A percentile compares a stretch with the other conserved stretches of the same genome.
Evolutionary conservation across 1,284 basidiomycete genomes (phyloP).

Genomic region (Cutaneotrichosporon curvatum): DNA sequence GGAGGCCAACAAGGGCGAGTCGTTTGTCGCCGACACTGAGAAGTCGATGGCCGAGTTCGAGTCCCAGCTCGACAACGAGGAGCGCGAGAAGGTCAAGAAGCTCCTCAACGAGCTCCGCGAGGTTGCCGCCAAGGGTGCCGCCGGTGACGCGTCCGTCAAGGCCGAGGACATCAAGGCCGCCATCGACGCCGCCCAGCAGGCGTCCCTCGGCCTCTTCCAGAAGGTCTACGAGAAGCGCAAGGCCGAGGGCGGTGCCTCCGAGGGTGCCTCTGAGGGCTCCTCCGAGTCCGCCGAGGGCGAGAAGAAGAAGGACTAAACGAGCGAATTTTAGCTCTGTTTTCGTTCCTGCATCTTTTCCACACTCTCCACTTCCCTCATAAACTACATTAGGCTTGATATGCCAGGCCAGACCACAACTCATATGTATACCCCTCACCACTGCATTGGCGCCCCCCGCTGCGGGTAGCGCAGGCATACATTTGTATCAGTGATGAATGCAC

Average conservation of each 20-base stretch:
- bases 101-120: constrained; percentile 83
- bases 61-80: constrained; percentile 83
- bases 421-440: constrained; percentile 14
- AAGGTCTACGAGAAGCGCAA: constrained; percentile 82
- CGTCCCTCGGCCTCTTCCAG: constrained; percentile 94
- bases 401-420: neutral
- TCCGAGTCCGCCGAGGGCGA: constrained; percentile 39
- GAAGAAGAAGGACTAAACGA: constrained; percentile 43
- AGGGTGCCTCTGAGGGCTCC: constrained; percentile 15
- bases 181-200: constrained; percentile 92
- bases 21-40: constrained; percentile 89
- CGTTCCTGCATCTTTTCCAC: constrained; percentile 1
- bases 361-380: neutral
- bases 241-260: constrained; percentile 31
- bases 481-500: constrained; percentile 19
- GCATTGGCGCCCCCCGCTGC: constrained; percentile 9
- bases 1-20: constrained; percentile 95
- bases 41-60: constrained; percentile 96
- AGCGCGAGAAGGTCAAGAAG: constrained; percentile 88
- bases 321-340: neutral
- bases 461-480: constrained; percentile 14
- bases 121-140: constrained; percentile 81
- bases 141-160: constrained; percentile 70
- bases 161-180: constrained; percentile 86
- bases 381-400: neutral